These are phyloP conservation scores for Alternaria dauci DNA, from an alignment of 2,329 filamentous ascomycete genomes.

Conservation along the genomic window DNA sequence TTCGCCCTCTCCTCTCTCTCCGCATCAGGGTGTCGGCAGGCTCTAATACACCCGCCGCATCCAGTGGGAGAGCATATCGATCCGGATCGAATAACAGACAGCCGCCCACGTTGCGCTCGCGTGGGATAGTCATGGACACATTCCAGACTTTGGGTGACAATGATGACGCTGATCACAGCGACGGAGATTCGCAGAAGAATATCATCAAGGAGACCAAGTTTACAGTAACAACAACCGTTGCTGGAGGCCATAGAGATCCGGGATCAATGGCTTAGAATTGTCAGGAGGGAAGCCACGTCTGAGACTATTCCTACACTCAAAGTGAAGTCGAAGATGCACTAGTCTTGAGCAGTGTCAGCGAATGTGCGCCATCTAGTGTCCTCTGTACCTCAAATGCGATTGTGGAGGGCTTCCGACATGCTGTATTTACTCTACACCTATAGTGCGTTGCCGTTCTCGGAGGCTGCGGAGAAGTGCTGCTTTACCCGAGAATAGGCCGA, in stretches of 20 bases:
- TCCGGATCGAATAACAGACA: slow-evolving; percentile 7
- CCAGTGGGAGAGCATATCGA: slow-evolving; percentile 19
- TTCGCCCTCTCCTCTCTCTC: slow-evolving; percentile 54
- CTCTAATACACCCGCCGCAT: slow-evolving; percentile 34
- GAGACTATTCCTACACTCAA: not conserved
- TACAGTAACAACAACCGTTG: slow-evolving; percentile 17
- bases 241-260: not conserved
- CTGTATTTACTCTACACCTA: not conserved
- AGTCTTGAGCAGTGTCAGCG: not conserved
- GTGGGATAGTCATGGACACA: slow-evolving; percentile 23
- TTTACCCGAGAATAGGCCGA: not conserved
- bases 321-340: not conserved
- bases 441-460: not conserved
- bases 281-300: slow-evolving; percentile 5
- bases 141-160: slow-evolving; percentile 28
- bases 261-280: not conserved
- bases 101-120: slow-evolving; percentile 11
- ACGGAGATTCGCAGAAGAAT: slow-evolving; percentile 50
- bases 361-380: not conserved
- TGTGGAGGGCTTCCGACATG: not conserved
- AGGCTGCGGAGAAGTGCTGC: not conserved
- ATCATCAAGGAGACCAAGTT: slow-evolving; percentile 51
- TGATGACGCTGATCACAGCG: slow-evolving; percentile 20
- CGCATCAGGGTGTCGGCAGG: slow-evolving; percentile 23
- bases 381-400: not conserved